Conservation (phyloP, 2,329 filamentous ascomycete genomes). For the Colletotrichum agaves region DNA sequence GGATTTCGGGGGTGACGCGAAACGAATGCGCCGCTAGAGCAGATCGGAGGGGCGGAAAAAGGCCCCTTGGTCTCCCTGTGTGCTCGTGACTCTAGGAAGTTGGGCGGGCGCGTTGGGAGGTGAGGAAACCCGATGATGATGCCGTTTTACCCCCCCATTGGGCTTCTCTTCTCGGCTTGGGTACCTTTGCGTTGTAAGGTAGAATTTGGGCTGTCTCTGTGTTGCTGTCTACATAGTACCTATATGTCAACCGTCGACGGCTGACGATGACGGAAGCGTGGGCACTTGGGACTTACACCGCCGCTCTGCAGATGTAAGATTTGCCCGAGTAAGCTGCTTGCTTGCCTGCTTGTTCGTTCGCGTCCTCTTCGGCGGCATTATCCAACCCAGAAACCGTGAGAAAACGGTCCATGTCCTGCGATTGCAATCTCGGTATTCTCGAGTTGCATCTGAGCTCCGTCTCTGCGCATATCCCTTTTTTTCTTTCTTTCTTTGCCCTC, state of each 20-base stretch:
- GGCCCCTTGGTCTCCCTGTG: background rate
- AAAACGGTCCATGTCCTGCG: background rate
- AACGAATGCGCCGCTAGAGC: slow-evolving; percentile 36
- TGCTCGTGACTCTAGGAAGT: background rate
- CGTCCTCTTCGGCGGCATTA: no score
- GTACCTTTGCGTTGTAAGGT: slow-evolving; percentile 33
- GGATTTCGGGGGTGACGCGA: slow-evolving; percentile 27
- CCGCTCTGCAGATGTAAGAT: slow-evolving; percentile 27
- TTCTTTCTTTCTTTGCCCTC: background rate
- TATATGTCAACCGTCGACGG: slow-evolving; percentile 21
- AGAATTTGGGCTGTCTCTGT: slow-evolving; percentile 23
- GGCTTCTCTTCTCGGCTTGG: slow-evolving; percentile 19
- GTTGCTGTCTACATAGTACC: background rate
- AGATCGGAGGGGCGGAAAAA: slow-evolving; percentile 18
- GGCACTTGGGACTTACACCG: slow-evolving; percentile 35
- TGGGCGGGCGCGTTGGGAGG: background rate
- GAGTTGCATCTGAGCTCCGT: slow-evolving; percentile 6
- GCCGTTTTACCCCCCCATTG: slow-evolving; percentile 13
- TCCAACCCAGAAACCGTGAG: background rate
- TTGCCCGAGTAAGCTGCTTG: background rate
- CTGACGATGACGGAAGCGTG: slow-evolving; percentile 34
- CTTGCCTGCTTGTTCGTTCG: no score
- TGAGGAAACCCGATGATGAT: slow-evolving; percentile 11
- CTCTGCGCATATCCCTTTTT: background rate
- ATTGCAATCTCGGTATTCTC: slow-evolving; percentile 2